Conservation (phyloP, 2,329 filamentous ascomycete genomes). For the Aspergillus quadrilineatus region DNA sequence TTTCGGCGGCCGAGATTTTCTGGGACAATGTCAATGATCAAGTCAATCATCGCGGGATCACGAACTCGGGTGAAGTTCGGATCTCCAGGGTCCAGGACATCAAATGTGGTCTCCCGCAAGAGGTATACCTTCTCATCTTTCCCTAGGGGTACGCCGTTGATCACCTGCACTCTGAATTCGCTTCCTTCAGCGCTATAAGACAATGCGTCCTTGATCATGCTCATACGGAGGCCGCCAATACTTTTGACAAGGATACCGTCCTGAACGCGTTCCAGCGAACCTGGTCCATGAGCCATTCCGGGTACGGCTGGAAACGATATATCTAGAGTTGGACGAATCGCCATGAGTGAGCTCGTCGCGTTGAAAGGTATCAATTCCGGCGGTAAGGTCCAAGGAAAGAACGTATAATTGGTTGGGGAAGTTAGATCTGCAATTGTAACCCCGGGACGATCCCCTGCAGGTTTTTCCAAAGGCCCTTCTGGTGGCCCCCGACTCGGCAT, state of each 20-base stretch:
- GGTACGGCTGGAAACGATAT: slow-evolving; percentile 63
- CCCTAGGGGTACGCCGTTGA: slow-evolving; percentile 78
- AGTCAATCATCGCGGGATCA: slow-evolving; percentile 69
- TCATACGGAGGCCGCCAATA: slow-evolving; percentile 58
- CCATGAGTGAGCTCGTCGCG: slow-evolving; percentile 73
- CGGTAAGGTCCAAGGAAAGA: slow-evolving; percentile 92
- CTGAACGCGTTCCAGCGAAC: slow-evolving; percentile 56
- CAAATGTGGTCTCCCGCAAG: slow-evolving; percentile 70
- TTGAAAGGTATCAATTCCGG: slow-evolving; percentile 69
- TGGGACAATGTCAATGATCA: slow-evolving; percentile 62
- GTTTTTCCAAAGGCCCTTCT: slow-evolving; percentile 57
- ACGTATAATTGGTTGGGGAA: slow-evolving; percentile 73
- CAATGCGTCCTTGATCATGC: slow-evolving; percentile 50
- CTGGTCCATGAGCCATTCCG: slow-evolving; percentile 47
- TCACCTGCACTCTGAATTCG: slow-evolving; percentile 64
- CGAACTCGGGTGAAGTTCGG: slow-evolving; percentile 79
- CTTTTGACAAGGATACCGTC: slow-evolving; percentile 62
- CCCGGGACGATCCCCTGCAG: slow-evolving; percentile 55
- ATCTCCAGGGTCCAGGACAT: slow-evolving; percentile 65
- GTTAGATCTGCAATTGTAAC: slow-evolving; percentile 54
- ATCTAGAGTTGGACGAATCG: slow-evolving; percentile 69
- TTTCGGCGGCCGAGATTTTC: slow-evolving; percentile 34
- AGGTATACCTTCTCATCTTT: slow-evolving; percentile 86
- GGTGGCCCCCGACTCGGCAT: slow-evolving; percentile 61
- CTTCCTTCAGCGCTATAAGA: slow-evolving; percentile 29